A percentile compares a stretch with the other conserved stretches of the same genome.
Conservation (phyloP, 2,329 filamentous ascomycete species). For the Colletotrichum sidae region DNA sequence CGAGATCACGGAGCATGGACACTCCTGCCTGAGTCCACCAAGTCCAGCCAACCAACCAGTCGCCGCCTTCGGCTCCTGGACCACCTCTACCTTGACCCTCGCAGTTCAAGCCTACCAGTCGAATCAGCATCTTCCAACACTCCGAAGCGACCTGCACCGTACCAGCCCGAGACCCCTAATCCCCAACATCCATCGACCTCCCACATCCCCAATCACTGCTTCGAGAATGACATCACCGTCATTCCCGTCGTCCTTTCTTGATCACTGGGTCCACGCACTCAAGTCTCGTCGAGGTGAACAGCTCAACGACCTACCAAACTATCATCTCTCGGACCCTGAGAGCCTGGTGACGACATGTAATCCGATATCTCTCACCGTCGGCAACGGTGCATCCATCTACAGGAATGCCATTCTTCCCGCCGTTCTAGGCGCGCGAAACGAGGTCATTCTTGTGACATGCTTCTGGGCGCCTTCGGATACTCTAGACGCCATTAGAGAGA, state of each 20-base stretch:
- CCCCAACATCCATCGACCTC: constrained; percentile 9
- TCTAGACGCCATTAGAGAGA: constrained; percentile 65
- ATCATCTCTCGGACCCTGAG: constrained; percentile 56
- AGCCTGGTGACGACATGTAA: constrained; percentile 61
- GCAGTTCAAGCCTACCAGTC: constrained; percentile 7
- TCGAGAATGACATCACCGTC: constrained; percentile 32
- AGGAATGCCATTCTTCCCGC: constrained; percentile 68
- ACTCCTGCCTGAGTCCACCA: constrained; percentile 11
- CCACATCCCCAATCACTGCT: not conserved
- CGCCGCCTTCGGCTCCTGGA: constrained; percentile 13
- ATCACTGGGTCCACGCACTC: constrained; percentile 47
- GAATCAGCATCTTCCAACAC: constrained; percentile 21
- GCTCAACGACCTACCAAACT: constrained; percentile 59
- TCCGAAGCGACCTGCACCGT: constrained; percentile 17
- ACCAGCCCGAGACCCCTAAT: constrained; percentile 18
- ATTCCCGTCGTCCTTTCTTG: constrained; percentile 53
- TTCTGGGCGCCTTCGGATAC: constrained; percentile 81
- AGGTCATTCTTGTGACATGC: constrained; percentile 83
- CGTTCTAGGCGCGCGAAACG: constrained; percentile 68
- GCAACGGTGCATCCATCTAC: constrained; percentile 69
- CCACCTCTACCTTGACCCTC: too few relatives aligned
- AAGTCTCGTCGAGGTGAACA: constrained; percentile 47
- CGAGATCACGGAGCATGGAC: constrained; percentile 11
- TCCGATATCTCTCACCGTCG: constrained; percentile 62
- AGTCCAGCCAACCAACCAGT: constrained; percentile 1